Evolutionary conservation across 1,139 yeast genomes (phyloP).

Genomic region (Diutina rugosa): DNA sequence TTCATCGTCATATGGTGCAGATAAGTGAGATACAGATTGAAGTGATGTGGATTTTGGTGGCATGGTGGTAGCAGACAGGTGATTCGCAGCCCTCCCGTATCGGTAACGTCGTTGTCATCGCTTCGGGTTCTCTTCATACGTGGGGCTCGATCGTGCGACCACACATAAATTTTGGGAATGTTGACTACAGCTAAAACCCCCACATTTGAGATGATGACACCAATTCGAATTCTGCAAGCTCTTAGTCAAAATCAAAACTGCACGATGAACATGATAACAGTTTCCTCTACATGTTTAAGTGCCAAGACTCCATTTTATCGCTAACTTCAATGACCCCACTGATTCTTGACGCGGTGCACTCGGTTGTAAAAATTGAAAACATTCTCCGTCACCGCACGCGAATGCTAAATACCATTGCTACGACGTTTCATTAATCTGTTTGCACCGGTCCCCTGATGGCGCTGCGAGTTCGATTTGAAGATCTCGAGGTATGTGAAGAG

Average conservation of each 20-base stretch:
- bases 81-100: not conserved
- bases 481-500: slow-evolving; percentile 51
- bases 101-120: not conserved
- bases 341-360: not conserved
- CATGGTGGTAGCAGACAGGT: not conserved
- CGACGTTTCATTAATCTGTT: not conserved
- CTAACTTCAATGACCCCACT: not conserved
- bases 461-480: slow-evolving; percentile 11
- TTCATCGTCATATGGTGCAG: slow-evolving; percentile 16
- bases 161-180: not conserved
- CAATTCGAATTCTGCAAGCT: too few relatives aligned
- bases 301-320: too few relatives aligned
- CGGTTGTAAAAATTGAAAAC: not conserved
- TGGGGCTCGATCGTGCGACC: not conserved
- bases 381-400: not conserved
- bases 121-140: not conserved
- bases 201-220: too few relatives aligned
- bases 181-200: not conserved
- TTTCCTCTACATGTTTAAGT: too few relatives aligned
- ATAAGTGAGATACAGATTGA: slow-evolving; percentile 11
- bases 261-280: too few relatives aligned
- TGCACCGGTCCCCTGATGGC: not conserved
- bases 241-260: too few relatives aligned
- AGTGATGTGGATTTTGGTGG: slow-evolving; percentile 4
- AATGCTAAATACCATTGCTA: not conserved